These are phyloP conservation scores for Ogataea nitratoaversa DNA, from an alignment of 805 yeast genomes.

Conservation along the genomic window DNA sequence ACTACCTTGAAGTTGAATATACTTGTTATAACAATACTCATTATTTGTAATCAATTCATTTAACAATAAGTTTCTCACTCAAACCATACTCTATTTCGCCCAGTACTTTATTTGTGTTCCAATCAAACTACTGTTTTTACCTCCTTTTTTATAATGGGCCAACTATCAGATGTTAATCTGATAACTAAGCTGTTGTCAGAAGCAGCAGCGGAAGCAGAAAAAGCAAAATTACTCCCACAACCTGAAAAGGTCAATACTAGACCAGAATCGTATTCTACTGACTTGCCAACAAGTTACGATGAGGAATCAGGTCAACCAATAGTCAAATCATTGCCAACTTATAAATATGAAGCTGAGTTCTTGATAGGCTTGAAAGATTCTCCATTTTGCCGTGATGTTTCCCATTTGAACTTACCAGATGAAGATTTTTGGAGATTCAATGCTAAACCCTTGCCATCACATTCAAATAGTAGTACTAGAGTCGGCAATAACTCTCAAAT, in stretches of 20 bases:
- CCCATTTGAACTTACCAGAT: conserved; percentile 40
- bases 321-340: conserved; percentile 1
- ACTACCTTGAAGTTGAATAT: too few relatives aligned
- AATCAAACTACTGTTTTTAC: too few relatives aligned
- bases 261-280: too few relatives aligned
- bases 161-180: conserved; percentile 21
- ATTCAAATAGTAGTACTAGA: conserved; percentile 4
- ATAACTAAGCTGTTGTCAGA: conserved; percentile 29
- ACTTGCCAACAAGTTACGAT: too few relatives aligned
- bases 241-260: neutral
- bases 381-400: conserved; percentile 31
- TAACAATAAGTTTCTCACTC: neutral
- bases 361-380: conserved; percentile 33
- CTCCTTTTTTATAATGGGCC: too few relatives aligned
- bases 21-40: too few relatives aligned
- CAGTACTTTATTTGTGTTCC: too few relatives aligned
- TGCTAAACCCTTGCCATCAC: conserved; percentile 4
- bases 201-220: conserved; percentile 31
- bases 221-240: too few relatives aligned
- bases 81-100: neutral
- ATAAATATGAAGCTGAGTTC: conserved; percentile 25
- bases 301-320: neutral
- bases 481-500: neutral
- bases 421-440: conserved; percentile 46
- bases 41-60: neutral